phyloP scores from a whole-genome alignment of 176 grass and related monocot genomes.

The Tuctoria greenei region DNA sequence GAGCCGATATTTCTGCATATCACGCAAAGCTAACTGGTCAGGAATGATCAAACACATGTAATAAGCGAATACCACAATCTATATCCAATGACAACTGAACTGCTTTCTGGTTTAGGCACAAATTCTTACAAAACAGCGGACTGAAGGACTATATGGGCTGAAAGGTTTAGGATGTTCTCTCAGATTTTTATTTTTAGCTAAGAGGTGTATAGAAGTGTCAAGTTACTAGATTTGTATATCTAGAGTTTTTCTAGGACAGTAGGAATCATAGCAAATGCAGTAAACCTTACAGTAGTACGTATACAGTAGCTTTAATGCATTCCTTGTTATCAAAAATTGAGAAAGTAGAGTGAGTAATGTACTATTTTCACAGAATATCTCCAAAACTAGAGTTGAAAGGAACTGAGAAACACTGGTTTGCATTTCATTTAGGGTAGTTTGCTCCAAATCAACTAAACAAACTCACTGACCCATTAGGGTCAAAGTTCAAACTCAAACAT shows the following conservation, averaged over 20 bases:
- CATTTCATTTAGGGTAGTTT: background rate
- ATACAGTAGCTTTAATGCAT: background rate
- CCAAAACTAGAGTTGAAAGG: background rate
- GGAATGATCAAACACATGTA: slow-evolving; percentile 2
- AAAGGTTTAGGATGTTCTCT: background rate
- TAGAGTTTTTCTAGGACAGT: background rate
- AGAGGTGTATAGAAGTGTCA: background rate
- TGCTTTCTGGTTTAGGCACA: slow-evolving; percentile 14
- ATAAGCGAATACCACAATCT: background rate
- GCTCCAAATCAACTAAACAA: slow-evolving; percentile 15
- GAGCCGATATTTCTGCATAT: slow-evolving; percentile 93
- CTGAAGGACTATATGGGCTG: background rate
- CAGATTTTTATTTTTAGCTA: background rate
- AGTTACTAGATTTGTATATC: background rate
- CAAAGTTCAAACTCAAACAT: background rate
- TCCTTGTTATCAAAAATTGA: background rate
- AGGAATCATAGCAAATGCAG: background rate
- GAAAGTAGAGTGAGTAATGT: background rate
- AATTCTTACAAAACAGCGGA: background rate
- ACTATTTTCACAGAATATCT: background rate
- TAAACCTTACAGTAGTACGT: background rate
- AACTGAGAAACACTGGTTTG: background rate
- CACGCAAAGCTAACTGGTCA: slow-evolving; percentile 32
- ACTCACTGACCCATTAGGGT: background rate
- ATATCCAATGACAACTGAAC: background rate